Evolutionary conservation across 257 asterid species (phyloP).

Genomic region (Solanum rostratum): DNA sequence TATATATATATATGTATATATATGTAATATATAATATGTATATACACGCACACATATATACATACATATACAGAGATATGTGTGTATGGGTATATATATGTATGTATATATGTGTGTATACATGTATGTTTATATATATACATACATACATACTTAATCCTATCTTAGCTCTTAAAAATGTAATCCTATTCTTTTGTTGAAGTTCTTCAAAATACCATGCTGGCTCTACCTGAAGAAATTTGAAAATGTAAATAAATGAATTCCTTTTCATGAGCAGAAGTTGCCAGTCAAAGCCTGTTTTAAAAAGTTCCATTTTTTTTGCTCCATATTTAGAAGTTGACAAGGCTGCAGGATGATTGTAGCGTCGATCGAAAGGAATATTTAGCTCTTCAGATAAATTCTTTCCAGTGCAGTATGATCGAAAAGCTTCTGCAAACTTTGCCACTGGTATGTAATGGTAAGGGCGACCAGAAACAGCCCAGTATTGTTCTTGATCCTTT

Average conservation of each 20-base stretch:
- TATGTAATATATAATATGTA: too few relatives aligned
- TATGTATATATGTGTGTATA: neutral
- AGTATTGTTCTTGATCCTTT: constrained; percentile 92
- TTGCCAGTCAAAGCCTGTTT: constrained; percentile 74
- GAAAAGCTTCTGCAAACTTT: constrained; percentile 73
- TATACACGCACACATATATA: too few relatives aligned
- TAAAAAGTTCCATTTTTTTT: constrained; percentile 60
- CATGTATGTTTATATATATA: neutral
- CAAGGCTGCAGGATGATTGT: constrained; percentile 88
- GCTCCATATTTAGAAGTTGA: constrained; percentile 70
- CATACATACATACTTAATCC: neutral
- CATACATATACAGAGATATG: too few relatives aligned
- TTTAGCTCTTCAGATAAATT: constrained; percentile 48
- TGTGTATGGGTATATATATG: too few relatives aligned
- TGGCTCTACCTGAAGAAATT: constrained; percentile 69
- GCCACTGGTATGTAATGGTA: constrained; percentile 52
- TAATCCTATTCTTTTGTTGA: neutral
- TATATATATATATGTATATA: too few relatives aligned
- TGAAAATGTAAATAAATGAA: constrained; percentile 70
- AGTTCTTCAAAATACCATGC: neutral
- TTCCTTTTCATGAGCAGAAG: constrained; percentile 84
- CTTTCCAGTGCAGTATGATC: constrained; percentile 48
- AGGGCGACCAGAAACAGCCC: constrained; percentile 62
- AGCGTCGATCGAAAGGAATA: constrained; percentile 68
- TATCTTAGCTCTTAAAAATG: neutral